These are phyloP conservation scores for Marasmius sp. DNA, from an alignment of 1,284 basidiomycete genomes.

Conservation along the genomic window DNA sequence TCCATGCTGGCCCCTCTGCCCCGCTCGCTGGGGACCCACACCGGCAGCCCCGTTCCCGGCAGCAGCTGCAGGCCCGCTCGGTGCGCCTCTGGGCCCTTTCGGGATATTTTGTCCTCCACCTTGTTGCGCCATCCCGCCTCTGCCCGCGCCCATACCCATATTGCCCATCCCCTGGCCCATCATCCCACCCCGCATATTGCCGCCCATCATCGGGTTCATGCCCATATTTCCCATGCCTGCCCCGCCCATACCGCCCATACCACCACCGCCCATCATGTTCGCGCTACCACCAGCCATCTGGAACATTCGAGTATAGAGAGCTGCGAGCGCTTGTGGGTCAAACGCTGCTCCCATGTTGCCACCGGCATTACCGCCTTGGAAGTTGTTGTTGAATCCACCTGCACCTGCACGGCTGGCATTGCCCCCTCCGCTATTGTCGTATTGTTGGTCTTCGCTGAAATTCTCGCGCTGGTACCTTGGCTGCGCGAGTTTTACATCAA, in stretches of 20 bases:
- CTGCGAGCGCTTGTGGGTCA: conserved; percentile 78
- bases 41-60: conserved; percentile 26
- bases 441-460: conserved; percentile 17
- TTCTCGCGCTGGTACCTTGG: conserved; percentile 76
- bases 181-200: not conserved
- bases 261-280: conserved; percentile 35
- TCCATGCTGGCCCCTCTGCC: conserved; percentile 68
- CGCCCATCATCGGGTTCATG: not conserved
- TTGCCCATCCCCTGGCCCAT: not conserved
- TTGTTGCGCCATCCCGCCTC: not conserved
- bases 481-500: conserved; percentile 93
- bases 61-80: conserved; percentile 11
- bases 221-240: not conserved
- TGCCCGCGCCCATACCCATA: not conserved
- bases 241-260: conserved; percentile 24
- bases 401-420: conserved; percentile 23
- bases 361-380: not conserved
- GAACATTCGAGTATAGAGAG: conserved; percentile 83
- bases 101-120: conserved; percentile 53
- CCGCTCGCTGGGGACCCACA: conserved; percentile 73
- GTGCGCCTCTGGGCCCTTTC: conserved; percentile 62
- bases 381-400: conserved; percentile 15
- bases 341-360: conserved; percentile 42
- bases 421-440: conserved; percentile 14
- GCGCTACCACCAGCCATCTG: conserved; percentile 54